Base-by-base conservation (phyloP, 139 green algal species). In the Raphidocelis subcapitata region DNA sequence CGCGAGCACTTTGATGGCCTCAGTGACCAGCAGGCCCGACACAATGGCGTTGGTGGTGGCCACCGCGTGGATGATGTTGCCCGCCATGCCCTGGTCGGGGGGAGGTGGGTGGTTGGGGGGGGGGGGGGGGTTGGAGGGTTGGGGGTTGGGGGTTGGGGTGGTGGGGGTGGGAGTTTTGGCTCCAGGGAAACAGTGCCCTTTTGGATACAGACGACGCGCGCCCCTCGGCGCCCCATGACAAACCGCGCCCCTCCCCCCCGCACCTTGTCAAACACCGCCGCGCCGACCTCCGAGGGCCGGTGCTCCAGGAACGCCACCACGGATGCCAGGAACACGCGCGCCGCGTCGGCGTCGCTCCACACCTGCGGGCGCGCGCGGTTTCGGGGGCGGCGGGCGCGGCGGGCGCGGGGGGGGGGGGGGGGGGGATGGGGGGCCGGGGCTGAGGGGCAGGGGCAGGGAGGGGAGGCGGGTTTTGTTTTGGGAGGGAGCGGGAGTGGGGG, bases 1-100 rank as follows among this genome's bases (percentile, higher is more conserved):
- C 14, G 86, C 83, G 26, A 97, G 77, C 5, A 99, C 41, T 85
- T 99, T 98, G 36, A 95, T 62, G 0, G 93, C 94, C 74, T 99
- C 93, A 1, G 90, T 52, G 28, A 96, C 89, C 52, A 99, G 95
- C 21, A 99, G 80, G 0, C 96, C 96, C 1, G 81, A 80, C 28
- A 98, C 84, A 49, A 98, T 94, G 60, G 96, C 96, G 80, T 99
- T 99, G 66, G 96, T 99, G 66, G 96, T 98, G n/a, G 96, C 96
- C 24, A 99, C 94, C 28, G 96, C 96, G 73, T 99, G 96, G 49
- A 99, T 93, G 83, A 99, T 99, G 88, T 98, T 98, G 67, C 96
- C 96, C 1, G 96, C 96, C 90, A 99, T 97, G 32, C 96, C 96
- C 86, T 98, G 97, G 65, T 85, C 84, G 21, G 91, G n/a, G n/a